These are phyloP conservation scores for Rhizoclosmatium sp. DNA, from an alignment of 192 early-diverging fungal species.

Conservation along the genomic window DNA sequence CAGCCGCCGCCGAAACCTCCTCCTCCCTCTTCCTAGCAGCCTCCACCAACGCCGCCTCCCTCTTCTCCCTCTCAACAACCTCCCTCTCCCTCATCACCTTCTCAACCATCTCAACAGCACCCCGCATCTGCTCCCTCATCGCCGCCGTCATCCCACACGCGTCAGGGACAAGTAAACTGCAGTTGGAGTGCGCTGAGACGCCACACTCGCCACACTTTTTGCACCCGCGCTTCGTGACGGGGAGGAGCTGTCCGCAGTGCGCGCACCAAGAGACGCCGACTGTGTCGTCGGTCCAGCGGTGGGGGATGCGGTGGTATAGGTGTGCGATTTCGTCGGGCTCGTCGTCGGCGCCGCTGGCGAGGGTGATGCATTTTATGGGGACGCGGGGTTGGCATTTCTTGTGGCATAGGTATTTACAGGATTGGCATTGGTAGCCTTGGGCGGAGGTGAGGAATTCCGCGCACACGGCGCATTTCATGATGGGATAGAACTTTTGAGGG, in stretches of 20 bases:
- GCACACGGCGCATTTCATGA: constrained; percentile 98
- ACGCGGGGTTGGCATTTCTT: constrained; percentile 86
- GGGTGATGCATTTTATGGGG: constrained; percentile 87
- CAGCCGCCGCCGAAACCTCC: neutral
- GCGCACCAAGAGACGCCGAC: constrained; percentile 92
- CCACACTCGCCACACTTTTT: constrained; percentile 76
- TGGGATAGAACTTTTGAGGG: constrained; percentile 88
- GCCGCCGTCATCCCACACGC: constrained; percentile 90
- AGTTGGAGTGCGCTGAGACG: constrained; percentile 82
- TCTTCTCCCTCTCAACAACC: constrained; percentile 56
- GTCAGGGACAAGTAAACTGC: constrained; percentile 86
- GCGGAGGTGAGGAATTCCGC: constrained; percentile 90
- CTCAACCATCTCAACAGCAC: constrained; percentile 75
- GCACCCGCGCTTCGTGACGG: constrained; percentile 78
- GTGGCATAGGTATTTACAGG: constrained; percentile 95
- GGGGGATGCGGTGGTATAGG: constrained; percentile 88
- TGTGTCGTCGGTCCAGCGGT: constrained; percentile 79
- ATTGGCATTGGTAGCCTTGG: constrained; percentile 92
- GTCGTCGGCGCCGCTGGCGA: constrained; percentile 58
- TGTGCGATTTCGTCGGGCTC: neutral
- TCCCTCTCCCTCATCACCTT: constrained; percentile 56
- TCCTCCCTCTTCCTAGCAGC: neutral
- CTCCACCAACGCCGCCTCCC: neutral
- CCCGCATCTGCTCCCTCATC: constrained; percentile 84
- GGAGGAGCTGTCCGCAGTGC: constrained; percentile 97